phyloP scores from a whole-genome alignment of 2,329 filamentous ascomycete species.

The Phyllosticta citriasiana region DNA sequence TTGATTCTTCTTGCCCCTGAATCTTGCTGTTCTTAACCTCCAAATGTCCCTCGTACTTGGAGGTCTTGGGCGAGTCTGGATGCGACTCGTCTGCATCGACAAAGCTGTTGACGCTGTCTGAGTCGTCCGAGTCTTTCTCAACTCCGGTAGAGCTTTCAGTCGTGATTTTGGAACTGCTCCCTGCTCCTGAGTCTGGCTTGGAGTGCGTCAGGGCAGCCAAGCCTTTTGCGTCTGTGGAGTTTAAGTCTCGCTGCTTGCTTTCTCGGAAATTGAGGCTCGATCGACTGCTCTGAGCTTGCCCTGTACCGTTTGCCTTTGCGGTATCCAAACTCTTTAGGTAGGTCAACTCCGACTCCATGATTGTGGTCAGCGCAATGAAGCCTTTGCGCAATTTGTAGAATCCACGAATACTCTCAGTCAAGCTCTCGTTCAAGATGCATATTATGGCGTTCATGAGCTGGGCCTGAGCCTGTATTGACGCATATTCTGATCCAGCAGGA shows the following conservation, averaged over 20 bases:
- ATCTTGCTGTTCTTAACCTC: constrained; percentile 15
- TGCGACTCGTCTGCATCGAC: constrained; percentile 46
- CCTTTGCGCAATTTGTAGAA: constrained; percentile 92
- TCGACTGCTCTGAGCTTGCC: background rate
- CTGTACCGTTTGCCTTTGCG: background rate
- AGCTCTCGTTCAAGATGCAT: constrained; percentile 79
- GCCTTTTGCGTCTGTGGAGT: background rate
- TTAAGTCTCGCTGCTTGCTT: background rate
- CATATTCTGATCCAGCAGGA: constrained; percentile 75
- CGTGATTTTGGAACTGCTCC: constrained; percentile 5
- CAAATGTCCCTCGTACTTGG: constrained; percentile 38
- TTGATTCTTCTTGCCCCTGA: background rate
- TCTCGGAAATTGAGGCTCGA: background rate
- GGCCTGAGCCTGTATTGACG: constrained; percentile 71
- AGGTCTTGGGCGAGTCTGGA: constrained; percentile 36
- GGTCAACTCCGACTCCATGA: constrained; percentile 64
- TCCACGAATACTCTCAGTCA: constrained; percentile 81
- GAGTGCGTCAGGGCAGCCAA: background rate
- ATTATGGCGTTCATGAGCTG: constrained; percentile 86
- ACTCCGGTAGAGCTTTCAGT: background rate
- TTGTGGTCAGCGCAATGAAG: constrained; percentile 68
- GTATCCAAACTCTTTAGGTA: constrained; percentile 31
- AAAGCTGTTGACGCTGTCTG: constrained; percentile 34
- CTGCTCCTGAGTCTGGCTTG: background rate
- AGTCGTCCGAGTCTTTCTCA: constrained; percentile 24